Conservation (phyloP, 129 eudicot species). For the Pittosporum tobira region DNA sequence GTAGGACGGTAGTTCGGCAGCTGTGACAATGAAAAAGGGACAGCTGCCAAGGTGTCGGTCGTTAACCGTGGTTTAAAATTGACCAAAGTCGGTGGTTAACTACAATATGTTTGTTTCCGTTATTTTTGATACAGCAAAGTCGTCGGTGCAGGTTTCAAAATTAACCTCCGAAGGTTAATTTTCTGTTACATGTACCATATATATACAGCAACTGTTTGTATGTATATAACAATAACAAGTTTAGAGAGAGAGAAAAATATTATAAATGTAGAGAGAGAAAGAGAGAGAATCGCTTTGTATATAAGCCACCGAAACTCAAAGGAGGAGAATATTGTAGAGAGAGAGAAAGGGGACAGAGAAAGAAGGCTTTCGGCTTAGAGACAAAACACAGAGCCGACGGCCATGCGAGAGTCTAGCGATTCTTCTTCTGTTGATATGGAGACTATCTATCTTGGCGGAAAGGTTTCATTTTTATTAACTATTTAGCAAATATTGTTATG, state of each 20-base stretch:
- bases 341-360: conserved; percentile 19
- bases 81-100: conserved; percentile 18
- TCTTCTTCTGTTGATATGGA: conserved; percentile 79
- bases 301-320: conserved; percentile 56
- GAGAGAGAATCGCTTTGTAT: conserved; percentile 54
- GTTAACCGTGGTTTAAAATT: conserved; percentile 31
- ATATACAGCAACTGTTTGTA: too few relatives aligned
- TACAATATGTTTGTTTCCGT: conserved; percentile 27
- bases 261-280: neutral
- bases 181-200: too few relatives aligned
- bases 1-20: too few relatives aligned
- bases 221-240: too few relatives aligned
- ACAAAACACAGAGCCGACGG: conserved; percentile 39
- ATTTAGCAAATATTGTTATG: neutral
- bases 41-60: conserved; percentile 25
- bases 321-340: conserved; percentile 10
- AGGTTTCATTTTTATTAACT: conserved; percentile 30
- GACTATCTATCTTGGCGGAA: conserved; percentile 86
- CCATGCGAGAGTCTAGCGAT: conserved; percentile 69
- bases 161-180: too few relatives aligned
- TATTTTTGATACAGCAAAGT: too few relatives aligned
- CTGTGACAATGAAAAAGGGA: too few relatives aligned
- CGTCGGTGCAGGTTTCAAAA: too few relatives aligned
- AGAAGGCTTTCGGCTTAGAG: conserved; percentile 19
- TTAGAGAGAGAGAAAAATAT: conserved; percentile 8